phyloP scores from a whole-genome alignment of 139 green algal genomes.

The Bryopsis sp. region DNA sequence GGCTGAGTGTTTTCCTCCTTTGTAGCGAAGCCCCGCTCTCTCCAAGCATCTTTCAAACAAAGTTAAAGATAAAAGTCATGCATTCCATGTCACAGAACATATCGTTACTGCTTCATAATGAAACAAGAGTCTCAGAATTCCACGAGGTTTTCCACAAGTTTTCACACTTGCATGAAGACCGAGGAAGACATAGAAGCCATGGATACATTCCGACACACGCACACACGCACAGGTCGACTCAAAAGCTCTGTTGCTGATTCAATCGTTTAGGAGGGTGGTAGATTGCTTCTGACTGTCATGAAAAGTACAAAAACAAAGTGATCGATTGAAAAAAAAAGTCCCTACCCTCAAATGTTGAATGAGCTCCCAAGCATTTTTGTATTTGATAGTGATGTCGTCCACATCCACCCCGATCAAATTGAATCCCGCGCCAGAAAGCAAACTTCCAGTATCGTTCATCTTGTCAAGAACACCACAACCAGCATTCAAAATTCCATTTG shows the following conservation, averaged over 20 bases:
- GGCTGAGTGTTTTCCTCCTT: not conserved
- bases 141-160: too few species aligned
- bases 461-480: slow-evolving; percentile 18
- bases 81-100: not conserved
- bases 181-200: too few species aligned
- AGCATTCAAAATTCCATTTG: not conserved
- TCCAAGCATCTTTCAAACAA: not conserved
- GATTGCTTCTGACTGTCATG: too few species aligned
- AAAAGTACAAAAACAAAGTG: not conserved
- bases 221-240: too few species aligned
- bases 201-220: too few species aligned
- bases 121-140: too few species aligned
- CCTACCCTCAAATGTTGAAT: slow-evolving; percentile 47
- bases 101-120: too few species aligned
- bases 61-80: not conserved
- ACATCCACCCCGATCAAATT: slow-evolving; percentile 67
- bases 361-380: slow-evolving; percentile 40
- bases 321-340: not conserved
- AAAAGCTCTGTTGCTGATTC: too few species aligned
- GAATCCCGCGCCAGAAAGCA: slow-evolving; percentile 58
- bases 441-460: slow-evolving; percentile 66
- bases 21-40: slow-evolving; percentile 11
- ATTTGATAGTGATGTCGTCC: slow-evolving; percentile 58
- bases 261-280: too few species aligned
- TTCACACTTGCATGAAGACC: too few species aligned